Base-by-base conservation (phyloP, 1,284 basidiomycete species). In the Puccinia triticina region DNA sequence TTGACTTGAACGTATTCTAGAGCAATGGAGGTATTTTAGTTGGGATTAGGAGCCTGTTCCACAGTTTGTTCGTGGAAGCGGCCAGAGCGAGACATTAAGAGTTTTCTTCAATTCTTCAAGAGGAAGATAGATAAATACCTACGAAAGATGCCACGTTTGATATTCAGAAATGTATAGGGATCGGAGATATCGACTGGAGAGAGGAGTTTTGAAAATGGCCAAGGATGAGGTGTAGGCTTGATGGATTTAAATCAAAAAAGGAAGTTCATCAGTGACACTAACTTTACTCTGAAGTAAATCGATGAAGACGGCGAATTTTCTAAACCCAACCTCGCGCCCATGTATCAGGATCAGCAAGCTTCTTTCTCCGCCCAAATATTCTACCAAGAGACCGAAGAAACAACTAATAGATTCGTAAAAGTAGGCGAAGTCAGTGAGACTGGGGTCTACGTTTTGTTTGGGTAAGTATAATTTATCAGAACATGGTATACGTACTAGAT, bases 1-100 rank as follows among this genome's bases (percentile, higher is more conserved):
- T 99, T 99, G 83, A 99, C 90, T 87, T 98, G 95, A 2, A 98
- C 96, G 86, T 99, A 99, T 89, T 99, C 94, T 96, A 85, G 23
- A 59, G 77, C 29, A 32, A n/a, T 23, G 18, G 82, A 50, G 85
- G 75, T 40, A 59, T 26, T 11, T 59, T 7, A 59, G 23, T 83
- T 83, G 21, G 84, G 57, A 74, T 29, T n/a, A 40, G 81, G 71
- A 34, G 37, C 34, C 34, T 64, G 59, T 75, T 46, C 37, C 26
- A 16, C 57, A 79, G 32, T 59, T 59, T n/a, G 57, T 32, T 59
- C 57, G 14, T 55, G 53, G 14, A n/a, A n/a, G 57, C 57, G n/a
- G 12, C 40, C 40, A n/a, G n/a, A n/a, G n/a, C n/a, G n/a, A n/a
- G n/a, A n/a, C n/a, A n/a, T n/a, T n/a, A n/a, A n/a, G 40, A 43